These are phyloP conservation scores for Paracamarosporium sp. DNA, from an alignment of 2,329 filamentous ascomycete genomes.

Conservation along the genomic window DNA sequence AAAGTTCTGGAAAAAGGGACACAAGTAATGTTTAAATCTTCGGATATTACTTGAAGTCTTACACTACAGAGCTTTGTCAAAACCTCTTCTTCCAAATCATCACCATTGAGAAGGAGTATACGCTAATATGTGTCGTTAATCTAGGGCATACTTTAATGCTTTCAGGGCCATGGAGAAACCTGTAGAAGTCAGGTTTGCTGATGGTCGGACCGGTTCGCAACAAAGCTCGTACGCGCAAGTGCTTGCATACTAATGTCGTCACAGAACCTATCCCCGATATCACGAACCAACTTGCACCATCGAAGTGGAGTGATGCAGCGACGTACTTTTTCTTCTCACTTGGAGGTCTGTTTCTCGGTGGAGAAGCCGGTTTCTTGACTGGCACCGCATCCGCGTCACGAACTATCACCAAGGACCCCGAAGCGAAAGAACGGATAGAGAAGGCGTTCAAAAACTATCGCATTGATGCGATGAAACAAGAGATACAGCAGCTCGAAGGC, in stretches of 20 bases:
- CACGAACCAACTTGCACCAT: conserved; percentile 63
- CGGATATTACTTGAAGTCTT: no score
- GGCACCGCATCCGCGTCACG: conserved; percentile 63
- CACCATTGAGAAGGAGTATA: no score
- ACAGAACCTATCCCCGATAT: conserved; percentile 68
- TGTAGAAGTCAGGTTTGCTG: conserved; percentile 66
- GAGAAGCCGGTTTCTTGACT: conserved; percentile 66
- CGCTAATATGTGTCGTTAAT: no score
- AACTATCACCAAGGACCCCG: conserved; percentile 61
- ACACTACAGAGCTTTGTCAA: no score
- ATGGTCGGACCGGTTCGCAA: conserved; percentile 62
- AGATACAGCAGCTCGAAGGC: conserved; percentile 64
- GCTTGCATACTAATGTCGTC: not conserved
- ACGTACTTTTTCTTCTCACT: conserved; percentile 69
- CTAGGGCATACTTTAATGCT: conserved; percentile 63
- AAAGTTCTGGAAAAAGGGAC: no score
- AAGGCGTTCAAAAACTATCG: conserved; percentile 68
- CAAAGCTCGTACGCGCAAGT: not conserved
- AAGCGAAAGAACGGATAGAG: conserved; percentile 64
- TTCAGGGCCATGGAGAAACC: conserved; percentile 69
- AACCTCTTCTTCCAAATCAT: no score
- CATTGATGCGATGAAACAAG: conserved; percentile 66
- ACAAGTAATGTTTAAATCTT: no score
- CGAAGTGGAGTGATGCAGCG: conserved; percentile 64
- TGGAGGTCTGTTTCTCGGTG: conserved; percentile 69